Evolutionary conservation across 768 basidiomycete genomes (phyloP).

Genomic region (Paxillus involutus): DNA sequence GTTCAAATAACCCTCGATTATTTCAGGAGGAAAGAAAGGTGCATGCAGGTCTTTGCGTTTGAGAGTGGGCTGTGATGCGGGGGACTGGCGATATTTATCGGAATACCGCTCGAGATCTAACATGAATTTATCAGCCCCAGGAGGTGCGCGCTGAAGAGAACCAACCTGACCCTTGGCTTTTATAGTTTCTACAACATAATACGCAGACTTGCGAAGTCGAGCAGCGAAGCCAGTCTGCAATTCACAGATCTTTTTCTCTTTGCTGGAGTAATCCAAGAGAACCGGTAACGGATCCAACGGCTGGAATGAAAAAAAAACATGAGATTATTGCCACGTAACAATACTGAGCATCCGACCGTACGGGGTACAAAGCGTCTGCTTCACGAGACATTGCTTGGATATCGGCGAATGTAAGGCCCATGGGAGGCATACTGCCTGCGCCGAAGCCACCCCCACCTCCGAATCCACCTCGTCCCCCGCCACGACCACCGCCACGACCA

Average conservation of each 20-base stretch:
- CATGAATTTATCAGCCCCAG: constrained; percentile 2
- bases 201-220: constrained; percentile 67
- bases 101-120: constrained; percentile 79
- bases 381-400: constrained; percentile 76
- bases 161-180: constrained; percentile 55
- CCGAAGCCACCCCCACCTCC: constrained; percentile 44
- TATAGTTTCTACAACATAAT: constrained; percentile 70
- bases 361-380: constrained; percentile 78
- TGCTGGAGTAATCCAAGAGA: constrained; percentile 60
- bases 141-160: neutral
- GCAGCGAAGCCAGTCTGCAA: constrained; percentile 66
- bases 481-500: constrained; percentile 47
- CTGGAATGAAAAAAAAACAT: constrained; percentile 39
- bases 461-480: constrained; percentile 62
- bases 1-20: constrained; percentile 81
- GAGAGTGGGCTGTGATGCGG: constrained; percentile 59
- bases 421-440: constrained; percentile 51
- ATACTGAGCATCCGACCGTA: constrained; percentile 42
- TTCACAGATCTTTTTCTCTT: constrained; percentile 65
- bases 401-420: constrained; percentile 81
- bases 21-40: constrained; percentile 74
- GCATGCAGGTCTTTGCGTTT: constrained; percentile 70
- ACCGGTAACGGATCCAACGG: constrained; percentile 63
- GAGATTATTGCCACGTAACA: constrained; percentile 16
- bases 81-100: constrained; percentile 75